Percentiles rank a stretch among this genome's conserved stretches.
Conservation (phyloP, 257 asterid species). For the Misopates orontium region DNA sequence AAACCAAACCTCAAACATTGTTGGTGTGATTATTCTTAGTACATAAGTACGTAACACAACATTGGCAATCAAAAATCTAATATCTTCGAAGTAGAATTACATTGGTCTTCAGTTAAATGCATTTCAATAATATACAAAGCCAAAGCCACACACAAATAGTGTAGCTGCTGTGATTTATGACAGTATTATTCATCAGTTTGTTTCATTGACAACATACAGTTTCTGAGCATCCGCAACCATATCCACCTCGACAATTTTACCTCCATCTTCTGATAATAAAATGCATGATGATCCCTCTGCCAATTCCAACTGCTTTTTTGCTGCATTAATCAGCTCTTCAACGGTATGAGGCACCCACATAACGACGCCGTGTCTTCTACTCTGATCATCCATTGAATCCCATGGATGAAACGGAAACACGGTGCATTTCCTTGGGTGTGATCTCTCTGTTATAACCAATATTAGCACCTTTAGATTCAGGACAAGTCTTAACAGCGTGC, state of each 20-base stretch:
- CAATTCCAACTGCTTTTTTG: constrained; percentile 45
- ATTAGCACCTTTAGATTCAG: background rate
- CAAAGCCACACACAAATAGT: background rate
- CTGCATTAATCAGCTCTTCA: constrained; percentile 60
- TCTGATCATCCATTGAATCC: constrained; percentile 41
- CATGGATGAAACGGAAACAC: constrained; percentile 80
- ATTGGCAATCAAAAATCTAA: too few species aligned
- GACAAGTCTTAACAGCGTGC: background rate
- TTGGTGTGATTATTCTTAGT: too few species aligned
- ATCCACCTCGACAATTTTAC: constrained; percentile 63
- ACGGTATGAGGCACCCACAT: constrained; percentile 73
- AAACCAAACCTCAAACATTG: too few species aligned
- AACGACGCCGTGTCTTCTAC: constrained; percentile 61
- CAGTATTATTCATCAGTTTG: too few species aligned
- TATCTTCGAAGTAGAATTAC: background rate
- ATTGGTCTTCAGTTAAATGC: background rate
- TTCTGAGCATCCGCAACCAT: constrained; percentile 70
- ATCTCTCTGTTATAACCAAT: constrained; percentile 42
- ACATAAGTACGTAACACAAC: too few species aligned
- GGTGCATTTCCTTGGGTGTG: constrained; percentile 62
- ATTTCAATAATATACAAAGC: background rate
- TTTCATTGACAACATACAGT: constrained; percentile 53
- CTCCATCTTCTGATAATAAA: constrained; percentile 86
- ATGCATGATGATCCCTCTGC: constrained; percentile 39
- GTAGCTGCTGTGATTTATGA: too few species aligned